phyloP scores from a whole-genome alignment of 805 yeast species.

The Metschnikowia picachoensis region DNA sequence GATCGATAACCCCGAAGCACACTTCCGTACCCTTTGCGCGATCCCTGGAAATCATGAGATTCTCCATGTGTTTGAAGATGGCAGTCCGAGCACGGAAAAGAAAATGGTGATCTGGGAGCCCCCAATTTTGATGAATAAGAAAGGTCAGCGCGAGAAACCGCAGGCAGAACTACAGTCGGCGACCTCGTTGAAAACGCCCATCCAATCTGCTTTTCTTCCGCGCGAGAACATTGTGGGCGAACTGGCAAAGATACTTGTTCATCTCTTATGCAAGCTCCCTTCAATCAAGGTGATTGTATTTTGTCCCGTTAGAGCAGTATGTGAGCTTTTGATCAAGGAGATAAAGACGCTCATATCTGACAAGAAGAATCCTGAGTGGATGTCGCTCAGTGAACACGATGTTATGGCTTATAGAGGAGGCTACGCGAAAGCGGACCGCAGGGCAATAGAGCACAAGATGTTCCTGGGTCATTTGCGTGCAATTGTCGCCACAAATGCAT shows the following conservation, averaged over 20 bases:
- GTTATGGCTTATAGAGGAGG: slow-evolving; percentile 96
- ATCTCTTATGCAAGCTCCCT: slow-evolving; percentile 48
- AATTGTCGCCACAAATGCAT: slow-evolving; percentile 89
- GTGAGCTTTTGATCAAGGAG: slow-evolving; percentile 85
- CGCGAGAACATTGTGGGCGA: slow-evolving; percentile 70
- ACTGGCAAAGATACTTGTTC: slow-evolving; percentile 69
- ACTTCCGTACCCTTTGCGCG: slow-evolving; percentile 75
- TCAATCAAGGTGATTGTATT: slow-evolving; percentile 83
- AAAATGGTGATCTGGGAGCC: slow-evolving; percentile 83
- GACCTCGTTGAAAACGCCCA: slow-evolving; percentile 9
- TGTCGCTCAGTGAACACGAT: slow-evolving; percentile 45
- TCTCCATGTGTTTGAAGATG: slow-evolving; percentile 67
- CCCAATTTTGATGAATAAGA: slow-evolving; percentile 55
- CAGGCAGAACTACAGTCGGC: slow-evolving; percentile 10
- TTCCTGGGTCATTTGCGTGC: slow-evolving; percentile 82
- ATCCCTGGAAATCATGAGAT: slow-evolving; percentile 43
- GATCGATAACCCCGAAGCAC: slow-evolving; percentile 63
- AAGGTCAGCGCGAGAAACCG: slow-evolving; percentile 38
- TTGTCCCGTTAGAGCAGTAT: slow-evolving; percentile 79
- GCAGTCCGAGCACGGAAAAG: slow-evolving; percentile 82
- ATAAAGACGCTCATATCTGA: slow-evolving; percentile 53
- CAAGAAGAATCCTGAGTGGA: slow-evolving; percentile 31
- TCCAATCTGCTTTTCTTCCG: slow-evolving; percentile 24
- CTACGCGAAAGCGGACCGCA: slow-evolving; percentile 78
- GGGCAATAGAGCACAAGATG: slow-evolving; percentile 87